Base-by-base conservation (phyloP, 257 asterid genomes). In the Solanum peruvianum region DNA sequence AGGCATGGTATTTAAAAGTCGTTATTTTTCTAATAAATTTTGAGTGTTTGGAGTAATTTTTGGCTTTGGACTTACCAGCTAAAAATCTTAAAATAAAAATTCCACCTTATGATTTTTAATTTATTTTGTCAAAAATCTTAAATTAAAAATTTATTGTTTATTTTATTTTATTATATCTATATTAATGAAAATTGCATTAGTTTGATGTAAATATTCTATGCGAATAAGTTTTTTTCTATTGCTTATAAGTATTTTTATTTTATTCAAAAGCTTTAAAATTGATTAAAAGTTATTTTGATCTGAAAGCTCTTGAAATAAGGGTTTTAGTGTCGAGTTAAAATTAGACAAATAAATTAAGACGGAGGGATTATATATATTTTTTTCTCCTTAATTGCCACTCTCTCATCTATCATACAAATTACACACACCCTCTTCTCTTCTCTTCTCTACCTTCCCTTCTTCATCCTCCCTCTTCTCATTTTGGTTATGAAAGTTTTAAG, bases 351-450 rank as follows among this genome's bases (percentile, higher is more conserved):
- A 29, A 67, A 13, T 67, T 12, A 1, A 7, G 0, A 14, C 2
- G 2, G 6, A 69, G 23, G 12, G 23, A 29, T 20, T 7, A 1
- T 69, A 69, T 87, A 7, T 84, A 64, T 86, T 83, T 81, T 86
- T 87, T 70, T 86, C 87, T 85, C 93, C 93, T 91, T 93, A 95
- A 90, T 96, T 93, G 96, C 92, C 94, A 93, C 95, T 93, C 95
- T 91, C 81, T 86, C 84, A 86, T 91, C 93, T 70, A 90, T 91
- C 94, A 88, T 91, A 90, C 94, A 89, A 89, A 90, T 92, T 89
- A 91, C 95, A 91, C 88, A 80, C 90, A 47, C 87, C 86, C 71
- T 41, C 70, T 70, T 25, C 66, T 82, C 77, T 77, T 78, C 78
- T 71, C 62, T 73, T 78, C 80, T 60, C 73, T 35, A 70, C 85